Evolutionary conservation across 1,284 basidiomycete species (phyloP).

Genomic region (Moesziomyces sp.): DNA sequence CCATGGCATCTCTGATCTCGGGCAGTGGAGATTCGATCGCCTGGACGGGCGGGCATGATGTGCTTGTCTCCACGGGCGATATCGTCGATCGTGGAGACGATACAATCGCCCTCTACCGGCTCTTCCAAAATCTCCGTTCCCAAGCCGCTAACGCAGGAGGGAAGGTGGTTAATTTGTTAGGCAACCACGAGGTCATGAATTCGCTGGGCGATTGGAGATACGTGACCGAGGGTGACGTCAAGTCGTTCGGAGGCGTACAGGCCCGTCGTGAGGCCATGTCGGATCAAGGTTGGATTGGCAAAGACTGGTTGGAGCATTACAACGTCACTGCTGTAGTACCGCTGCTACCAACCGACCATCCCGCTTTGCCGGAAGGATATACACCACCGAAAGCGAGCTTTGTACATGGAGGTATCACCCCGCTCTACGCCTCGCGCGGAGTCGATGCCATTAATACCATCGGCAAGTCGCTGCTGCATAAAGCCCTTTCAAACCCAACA

Average conservation of each 20-base stretch:
- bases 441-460: constrained; percentile 51
- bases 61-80: constrained; percentile 65
- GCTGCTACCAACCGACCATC: constrained; percentile 30
- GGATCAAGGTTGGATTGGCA: constrained; percentile 69
- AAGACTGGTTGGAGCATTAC: constrained; percentile 57
- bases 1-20: constrained; percentile 52
- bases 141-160: constrained; percentile 52
- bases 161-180: constrained; percentile 51
- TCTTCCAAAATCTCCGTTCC: constrained; percentile 53
- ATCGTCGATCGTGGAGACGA: constrained; percentile 66
- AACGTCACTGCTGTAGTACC: constrained; percentile 51
- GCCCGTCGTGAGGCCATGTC: constrained; percentile 54
- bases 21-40: neutral
- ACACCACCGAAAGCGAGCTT: constrained; percentile 41
- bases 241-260: constrained; percentile 59
- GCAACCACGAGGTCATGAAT: constrained; percentile 67
- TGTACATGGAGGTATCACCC: constrained; percentile 65
- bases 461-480: constrained; percentile 48
- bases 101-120: constrained; percentile 60
- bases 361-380: constrained; percentile 13
- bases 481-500: constrained; percentile 33
- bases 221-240: constrained; percentile 68
- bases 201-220: constrained; percentile 69
- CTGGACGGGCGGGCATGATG: constrained; percentile 58
- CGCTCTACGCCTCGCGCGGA: constrained; percentile 46